phyloP scores from a whole-genome alignment of 805 yeast species.

The Cyberlindnera americana region DNA sequence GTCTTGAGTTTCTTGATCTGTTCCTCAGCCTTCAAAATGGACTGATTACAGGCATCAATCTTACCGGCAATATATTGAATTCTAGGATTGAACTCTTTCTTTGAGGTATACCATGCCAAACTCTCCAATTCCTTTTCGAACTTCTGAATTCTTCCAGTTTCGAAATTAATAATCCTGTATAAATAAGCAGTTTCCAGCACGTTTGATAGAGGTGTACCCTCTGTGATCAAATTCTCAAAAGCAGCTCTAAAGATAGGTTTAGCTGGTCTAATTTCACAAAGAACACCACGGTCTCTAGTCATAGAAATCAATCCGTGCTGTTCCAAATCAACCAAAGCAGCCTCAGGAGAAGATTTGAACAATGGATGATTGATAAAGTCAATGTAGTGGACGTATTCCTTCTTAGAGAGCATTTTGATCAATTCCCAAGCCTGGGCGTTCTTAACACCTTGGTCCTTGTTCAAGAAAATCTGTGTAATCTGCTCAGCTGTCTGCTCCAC shows the following conservation, averaged over 20 bases:
- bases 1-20: constrained; percentile 31
- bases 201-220: constrained; percentile 51
- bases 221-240: constrained; percentile 54
- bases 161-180: constrained; percentile 50
- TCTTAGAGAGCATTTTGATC: constrained; percentile 56
- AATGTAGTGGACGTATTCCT: constrained; percentile 43
- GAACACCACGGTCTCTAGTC: constrained; percentile 72
- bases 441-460: constrained; percentile 52
- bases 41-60: constrained; percentile 56
- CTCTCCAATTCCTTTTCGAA: constrained; percentile 71
- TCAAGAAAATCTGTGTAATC: constrained; percentile 71
- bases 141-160: constrained; percentile 56
- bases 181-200: constrained; percentile 64
- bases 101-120: constrained; percentile 47
- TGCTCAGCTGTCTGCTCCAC: constrained; percentile 83
- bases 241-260: constrained; percentile 84
- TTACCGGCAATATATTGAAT: constrained; percentile 64
- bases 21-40: constrained; percentile 45
- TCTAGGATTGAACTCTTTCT: constrained; percentile 56
- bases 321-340: constrained; percentile 67
- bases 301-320: constrained; percentile 72
- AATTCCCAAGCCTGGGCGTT: constrained; percentile 87
- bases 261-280: constrained; percentile 66
- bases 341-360: constrained; percentile 52
- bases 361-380: constrained; percentile 55